Percentiles rank a stretch among this genome's conserved stretches.
These are phyloP conservation scores for Claviceps arundinis DNA, from an alignment of 2,329 filamentous ascomycete genomes.

Conservation along the genomic window DNA sequence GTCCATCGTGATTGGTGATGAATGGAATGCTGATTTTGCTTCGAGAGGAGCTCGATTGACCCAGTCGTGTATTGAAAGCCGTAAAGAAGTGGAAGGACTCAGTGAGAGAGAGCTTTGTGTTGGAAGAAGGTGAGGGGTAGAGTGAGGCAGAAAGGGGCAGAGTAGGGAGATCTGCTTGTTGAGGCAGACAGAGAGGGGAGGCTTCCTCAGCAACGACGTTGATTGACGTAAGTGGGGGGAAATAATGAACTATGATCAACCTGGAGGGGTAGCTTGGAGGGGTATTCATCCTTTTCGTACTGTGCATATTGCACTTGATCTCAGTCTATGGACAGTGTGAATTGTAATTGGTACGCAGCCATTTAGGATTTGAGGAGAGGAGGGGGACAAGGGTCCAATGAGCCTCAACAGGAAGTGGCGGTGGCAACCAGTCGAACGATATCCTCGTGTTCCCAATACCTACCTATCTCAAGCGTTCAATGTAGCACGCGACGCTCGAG, in stretches of 20 bases:
- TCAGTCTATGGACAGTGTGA: not conserved
- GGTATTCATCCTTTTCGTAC: constrained; percentile 8
- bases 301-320: constrained; percentile 6
- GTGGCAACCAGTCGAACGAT: not conserved
- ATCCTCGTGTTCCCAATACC: too few species aligned
- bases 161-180: too few species aligned
- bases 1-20: constrained; percentile 41
- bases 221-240: not conserved
- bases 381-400: not conserved
- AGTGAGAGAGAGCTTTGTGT: not conserved
- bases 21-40: not conserved
- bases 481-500: too few species aligned
- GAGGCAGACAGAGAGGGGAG: not conserved
- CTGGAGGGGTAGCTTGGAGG: not conserved
- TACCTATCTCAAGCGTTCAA: too few species aligned
- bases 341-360: not conserved
- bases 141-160: too few species aligned
- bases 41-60: not conserved
- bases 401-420: not conserved
- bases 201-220: not conserved
- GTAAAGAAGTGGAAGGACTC: not conserved
- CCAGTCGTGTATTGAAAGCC: not conserved
- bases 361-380: not conserved
- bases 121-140: too few species aligned
- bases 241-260: not conserved